Base-by-base conservation (phyloP, 805 yeast genomes). In the Candida ulmi region DNA sequence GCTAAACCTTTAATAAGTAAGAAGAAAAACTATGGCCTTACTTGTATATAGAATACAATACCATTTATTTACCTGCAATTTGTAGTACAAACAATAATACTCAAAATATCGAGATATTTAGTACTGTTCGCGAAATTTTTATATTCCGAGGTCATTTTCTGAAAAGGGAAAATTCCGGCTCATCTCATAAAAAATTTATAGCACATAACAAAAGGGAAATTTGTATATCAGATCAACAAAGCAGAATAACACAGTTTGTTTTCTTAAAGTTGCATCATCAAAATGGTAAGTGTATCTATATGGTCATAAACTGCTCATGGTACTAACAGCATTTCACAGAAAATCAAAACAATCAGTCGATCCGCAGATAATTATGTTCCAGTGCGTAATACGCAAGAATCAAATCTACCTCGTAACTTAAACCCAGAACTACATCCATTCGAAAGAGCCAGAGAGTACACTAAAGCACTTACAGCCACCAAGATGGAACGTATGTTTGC, bases 401-500 rank as follows among this genome's bases (percentile, higher is more conserved):
- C 91, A 2, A 76, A 91, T 17, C 61, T 87, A 38, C 91, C 97
- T 0, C 74, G 99, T 43, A 93, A 93, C 62, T 66, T 93, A 51
- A 83, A 91, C 57, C 96, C 99, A 2, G 93, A 91, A 17, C 69
- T 93, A 35, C 99, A 93, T 65, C 99, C 97, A 0, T 91, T 93
- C 55, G 98, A 93, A 64, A 72, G 98, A 51, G 97, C 98, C 6
- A 74, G 99, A 57, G 99, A 93, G 63, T 93, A 93, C 56, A 86
- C 97, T 16, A 77, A 90, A 49, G 98, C 98, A 0, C 65, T 93
- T 38, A 91, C 87, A 41, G 98, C 99, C 21, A 90, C 98, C 13
- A 93, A 93, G 59, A 62, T 93, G 65, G 98, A 91, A 58, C 74
- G 97, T 50, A 83, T 93, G 85, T 93, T 93, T 73, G 98, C 99